Base-by-base conservation (phyloP, 768 basidiomycete genomes). In the Termitomyces sp. region DNA sequence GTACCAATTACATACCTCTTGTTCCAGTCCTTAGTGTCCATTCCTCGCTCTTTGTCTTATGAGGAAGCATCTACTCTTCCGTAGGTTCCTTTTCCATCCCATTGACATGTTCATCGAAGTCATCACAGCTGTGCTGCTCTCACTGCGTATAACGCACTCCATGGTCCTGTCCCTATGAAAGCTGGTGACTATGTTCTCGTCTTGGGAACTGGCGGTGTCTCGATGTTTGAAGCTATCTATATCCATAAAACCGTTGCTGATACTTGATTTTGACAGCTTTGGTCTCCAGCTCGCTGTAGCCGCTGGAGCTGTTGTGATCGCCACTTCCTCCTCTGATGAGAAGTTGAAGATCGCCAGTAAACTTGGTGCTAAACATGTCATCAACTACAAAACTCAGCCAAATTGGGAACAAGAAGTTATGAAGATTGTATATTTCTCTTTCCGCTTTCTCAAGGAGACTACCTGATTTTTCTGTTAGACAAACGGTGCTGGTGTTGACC, bases 21-120 rank as follows among this genome's bases (percentile, higher is more conserved):
- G 38, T 31, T 10, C 2, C 14, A 83, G 82, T 76, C 78, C 0
- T 72, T 88, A 42, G 79, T 88, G 37, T 63, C 67, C 43, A 74
- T 87, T 61, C 84, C 89, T 0, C 70, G 79, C 17, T 81, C 87
- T 68, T 76, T 89, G 20, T 81, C 79, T 2, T 86, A 83, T 64
- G 83, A 85, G 62, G 84, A 91, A 68, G 88, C 82, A 0, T 83
- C 88, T 0, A 86, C 86, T 29, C 73, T 90, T 5, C 84, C 86
- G 76, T 87, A 66, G 36, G 32, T 25, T 7, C 1, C 4, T 32
- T 1, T 15, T 17, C 71, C 31, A 25, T 34, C 15, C 40, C n/a
- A 12, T 47, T 3, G n/a, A 29, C 9, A 1, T 40, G 37, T 9
- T 0, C 11, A 20, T 46, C 48, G 3, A 64, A 50, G 9, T 17